Percentiles rank a stretch among this genome's conserved stretches.
These are phyloP conservation scores for Boletales sp. DNA, from an alignment of 768 basidiomycete species.

Conservation along the genomic window DNA sequence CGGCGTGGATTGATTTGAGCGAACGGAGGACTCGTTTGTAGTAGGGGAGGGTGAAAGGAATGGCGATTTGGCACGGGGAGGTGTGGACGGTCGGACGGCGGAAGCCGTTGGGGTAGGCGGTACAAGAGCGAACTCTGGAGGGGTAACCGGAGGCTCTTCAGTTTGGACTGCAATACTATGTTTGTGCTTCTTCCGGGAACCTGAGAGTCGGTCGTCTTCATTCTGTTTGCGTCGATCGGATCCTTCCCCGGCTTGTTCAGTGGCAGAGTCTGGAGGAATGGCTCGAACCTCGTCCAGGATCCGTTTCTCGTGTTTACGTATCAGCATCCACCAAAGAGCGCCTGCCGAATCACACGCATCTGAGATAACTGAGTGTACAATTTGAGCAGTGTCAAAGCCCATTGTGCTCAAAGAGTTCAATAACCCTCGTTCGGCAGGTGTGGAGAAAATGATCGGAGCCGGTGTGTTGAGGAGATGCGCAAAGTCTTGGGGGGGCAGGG, in stretches of 20 bases:
- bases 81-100: conserved; percentile 41
- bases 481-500: conserved; percentile 52
- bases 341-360: conserved; percentile 92
- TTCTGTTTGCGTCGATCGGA: conserved; percentile 32
- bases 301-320: conserved; percentile 70
- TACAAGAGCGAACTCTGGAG: conserved; percentile 66
- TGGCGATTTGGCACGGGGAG: conserved; percentile 50
- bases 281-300: conserved; percentile 37
- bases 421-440: conserved; percentile 73
- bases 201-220: conserved; percentile 17
- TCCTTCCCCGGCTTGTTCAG: conserved; percentile 16
- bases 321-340: conserved; percentile 96
- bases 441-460: conserved; percentile 83
- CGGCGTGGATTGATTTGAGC: conserved; percentile 70
- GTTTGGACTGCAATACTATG: conserved; percentile 43
- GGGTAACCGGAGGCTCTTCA: conserved; percentile 35
- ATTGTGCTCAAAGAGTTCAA: conserved; percentile 69
- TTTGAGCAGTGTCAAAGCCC: conserved; percentile 92
- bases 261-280: conserved; percentile 13
- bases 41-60: conserved; percentile 56
- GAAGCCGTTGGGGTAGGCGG: conserved; percentile 70
- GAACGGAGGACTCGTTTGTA: conserved; percentile 44
- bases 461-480: conserved; percentile 58
- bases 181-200: conserved; percentile 25
- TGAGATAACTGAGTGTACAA: conserved; percentile 87